Evolutionary conservation across 2,329 filamentous ascomycete genomes (phyloP).

Genomic region (Knufia petricola): DNA sequence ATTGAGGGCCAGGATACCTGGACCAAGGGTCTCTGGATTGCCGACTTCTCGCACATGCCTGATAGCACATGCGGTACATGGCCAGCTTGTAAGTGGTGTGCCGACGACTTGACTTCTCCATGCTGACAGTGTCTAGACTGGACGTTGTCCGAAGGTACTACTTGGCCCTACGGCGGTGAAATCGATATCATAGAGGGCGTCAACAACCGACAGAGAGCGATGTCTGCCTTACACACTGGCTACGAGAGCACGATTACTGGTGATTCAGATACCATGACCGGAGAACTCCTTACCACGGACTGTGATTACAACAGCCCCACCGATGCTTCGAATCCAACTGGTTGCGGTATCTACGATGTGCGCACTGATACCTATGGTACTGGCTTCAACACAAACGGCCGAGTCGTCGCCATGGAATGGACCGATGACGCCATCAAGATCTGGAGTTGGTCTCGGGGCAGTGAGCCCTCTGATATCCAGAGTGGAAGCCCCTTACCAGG

Average conservation of each 20-base stretch:
- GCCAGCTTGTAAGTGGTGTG: slow-evolving; percentile 28
- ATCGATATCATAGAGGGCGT: slow-evolving; percentile 47
- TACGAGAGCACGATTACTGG: slow-evolving; percentile 33
- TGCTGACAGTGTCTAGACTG: not conserved
- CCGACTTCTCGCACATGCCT: slow-evolving; percentile 41
- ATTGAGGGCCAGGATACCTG: slow-evolving; percentile 36
- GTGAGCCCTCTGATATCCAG: slow-evolving; percentile 38
- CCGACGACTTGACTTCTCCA: not conserved
- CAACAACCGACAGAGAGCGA: slow-evolving; percentile 33
- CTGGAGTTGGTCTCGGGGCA: slow-evolving; percentile 46
- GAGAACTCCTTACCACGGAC: slow-evolving; percentile 32
- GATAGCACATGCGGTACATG: slow-evolving; percentile 40
- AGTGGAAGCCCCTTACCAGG: slow-evolving; percentile 27
- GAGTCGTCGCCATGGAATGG: slow-evolving; percentile 70
- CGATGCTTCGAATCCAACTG: slow-evolving; percentile 27
- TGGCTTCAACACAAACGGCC: slow-evolving; percentile 48
- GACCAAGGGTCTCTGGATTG: slow-evolving; percentile 38
- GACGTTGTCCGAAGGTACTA: slow-evolving; percentile 31
- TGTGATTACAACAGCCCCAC: slow-evolving; percentile 33
- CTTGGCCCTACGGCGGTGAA: slow-evolving; percentile 37
- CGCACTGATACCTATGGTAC: slow-evolving; percentile 36
- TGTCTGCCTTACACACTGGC: slow-evolving; percentile 41
- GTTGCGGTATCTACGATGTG: slow-evolving; percentile 31
- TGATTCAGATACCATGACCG: slow-evolving; percentile 39
- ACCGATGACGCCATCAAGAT: slow-evolving; percentile 60